A percentile compares a stretch with the other conserved stretches of the same genome.
Conservation (phyloP, 1,139 yeast species). For the Taiozyma onychis region DNA sequence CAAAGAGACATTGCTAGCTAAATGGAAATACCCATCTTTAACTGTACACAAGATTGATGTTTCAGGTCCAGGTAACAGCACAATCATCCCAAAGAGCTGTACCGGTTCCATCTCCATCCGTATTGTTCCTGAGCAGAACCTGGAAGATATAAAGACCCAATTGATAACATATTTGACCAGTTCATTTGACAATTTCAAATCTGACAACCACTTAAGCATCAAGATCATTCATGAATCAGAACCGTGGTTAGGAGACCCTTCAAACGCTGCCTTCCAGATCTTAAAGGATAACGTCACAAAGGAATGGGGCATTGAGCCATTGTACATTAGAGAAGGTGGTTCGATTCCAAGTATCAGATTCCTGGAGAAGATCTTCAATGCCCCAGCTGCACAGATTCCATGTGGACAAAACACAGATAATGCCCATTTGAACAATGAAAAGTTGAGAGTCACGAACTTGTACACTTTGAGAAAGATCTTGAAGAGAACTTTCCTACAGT, state of each 20-base stretch:
- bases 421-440: conserved; percentile 88
- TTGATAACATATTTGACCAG: conserved; percentile 42
- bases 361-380: conserved; percentile 72
- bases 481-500: conserved; percentile 16
- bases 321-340: conserved; percentile 93
- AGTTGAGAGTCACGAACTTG: conserved; percentile 72
- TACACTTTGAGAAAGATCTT: conserved; percentile 68
- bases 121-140: conserved; percentile 83
- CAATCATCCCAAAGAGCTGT: conserved; percentile 83
- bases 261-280: conserved; percentile 64
- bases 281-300: conserved; percentile 51
- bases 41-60: conserved; percentile 85
- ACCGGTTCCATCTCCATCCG: conserved; percentile 75
- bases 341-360: conserved; percentile 88
- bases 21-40: conserved; percentile 89
- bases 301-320: conserved; percentile 67
- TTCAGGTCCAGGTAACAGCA: conserved; percentile 85
- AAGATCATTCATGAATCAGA: conserved; percentile 79
- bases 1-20: conserved; percentile 58
- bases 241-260: conserved; percentile 92
- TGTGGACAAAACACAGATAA: conserved; percentile 95
- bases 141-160: conserved; percentile 47
- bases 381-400: conserved; percentile 93
- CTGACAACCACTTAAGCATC: conserved; percentile 57
- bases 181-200: conserved; percentile 41